These are phyloP conservation scores for Aspergillus thermomutatus DNA, from an alignment of 2,329 filamentous ascomycete species.

Conservation along the genomic window DNA sequence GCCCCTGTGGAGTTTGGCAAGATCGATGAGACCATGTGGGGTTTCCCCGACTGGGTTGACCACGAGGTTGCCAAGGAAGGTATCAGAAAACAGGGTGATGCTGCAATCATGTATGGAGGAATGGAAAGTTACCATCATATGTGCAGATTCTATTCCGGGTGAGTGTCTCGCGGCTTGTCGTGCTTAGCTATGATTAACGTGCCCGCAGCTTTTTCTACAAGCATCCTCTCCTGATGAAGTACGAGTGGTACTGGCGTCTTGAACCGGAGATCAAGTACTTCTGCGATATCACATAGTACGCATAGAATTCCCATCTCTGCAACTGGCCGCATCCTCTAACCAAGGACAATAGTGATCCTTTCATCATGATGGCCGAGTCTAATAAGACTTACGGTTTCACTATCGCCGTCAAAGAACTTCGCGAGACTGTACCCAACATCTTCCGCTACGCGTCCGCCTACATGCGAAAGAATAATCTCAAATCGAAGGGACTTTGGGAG, in stretches of 20 bases:
- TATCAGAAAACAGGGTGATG: slow-evolving; percentile 93
- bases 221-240: slow-evolving; percentile 89
- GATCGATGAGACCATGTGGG: slow-evolving; percentile 89
- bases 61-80: slow-evolving; percentile 91
- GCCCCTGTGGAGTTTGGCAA: slow-evolving; percentile 86
- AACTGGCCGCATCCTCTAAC: slow-evolving; percentile 28
- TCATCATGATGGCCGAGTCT: slow-evolving; percentile 85
- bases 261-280: slow-evolving; percentile 99
- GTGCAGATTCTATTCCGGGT: slow-evolving; percentile 99
- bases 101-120: slow-evolving; percentile 98
- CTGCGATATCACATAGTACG: slow-evolving; percentile 97
- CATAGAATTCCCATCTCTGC: slow-evolving; percentile 11
- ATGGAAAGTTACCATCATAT: slow-evolving; percentile 99
- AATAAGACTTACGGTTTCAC: slow-evolving; percentile 99
- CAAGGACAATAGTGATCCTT: slow-evolving; percentile 67
- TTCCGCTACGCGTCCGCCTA: slow-evolving; percentile 99
- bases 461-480: slow-evolving; percentile 86
- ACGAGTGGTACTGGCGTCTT: slow-evolving; percentile 99
- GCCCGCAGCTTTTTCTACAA: slow-evolving; percentile 83
- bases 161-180: slow-evolving; percentile 33
- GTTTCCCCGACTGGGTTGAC: slow-evolving; percentile 95
- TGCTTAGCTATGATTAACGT: slow-evolving; percentile 14
- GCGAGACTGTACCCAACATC: slow-evolving; percentile 96
- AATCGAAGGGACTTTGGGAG: slow-evolving; percentile 92
- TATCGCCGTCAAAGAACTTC: slow-evolving; percentile 95